Percentiles rank a stretch among this genome's conserved stretches.
phyloP scores from a whole-genome alignment of 352 stramenopile genomes.

The Phytophthora ohioensis region DNA sequence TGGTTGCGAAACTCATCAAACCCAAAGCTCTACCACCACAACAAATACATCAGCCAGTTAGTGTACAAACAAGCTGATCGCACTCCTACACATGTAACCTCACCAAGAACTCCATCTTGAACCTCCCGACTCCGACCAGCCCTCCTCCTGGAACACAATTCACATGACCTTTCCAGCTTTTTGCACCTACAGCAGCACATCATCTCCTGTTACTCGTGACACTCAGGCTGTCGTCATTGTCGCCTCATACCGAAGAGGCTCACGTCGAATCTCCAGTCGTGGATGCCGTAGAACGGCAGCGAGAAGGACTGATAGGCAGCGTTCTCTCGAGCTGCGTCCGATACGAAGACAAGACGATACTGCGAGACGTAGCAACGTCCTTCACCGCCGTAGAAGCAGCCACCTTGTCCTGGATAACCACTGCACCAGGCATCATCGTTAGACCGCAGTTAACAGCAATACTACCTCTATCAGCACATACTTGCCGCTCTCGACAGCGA shows the following conservation, averaged over 20 bases:
- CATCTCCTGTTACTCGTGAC: neutral
- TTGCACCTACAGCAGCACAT: conserved; percentile 44
- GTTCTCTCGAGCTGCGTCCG: conserved; percentile 34
- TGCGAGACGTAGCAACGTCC: conserved; percentile 81
- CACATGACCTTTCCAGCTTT: conserved; percentile 72
- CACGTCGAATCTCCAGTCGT: conserved; percentile 73
- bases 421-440: conserved; percentile 30
- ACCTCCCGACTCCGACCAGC: conserved; percentile 67
- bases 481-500: conserved; percentile 84
- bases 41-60: conserved; percentile 11
- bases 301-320: conserved; percentile 79
- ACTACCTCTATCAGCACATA: conserved; percentile 32
- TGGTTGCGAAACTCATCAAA: conserved; percentile 84
- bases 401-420: conserved; percentile 82
- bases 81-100: conserved; percentile 2
- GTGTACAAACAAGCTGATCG: neutral
- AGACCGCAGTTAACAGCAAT: neutral
- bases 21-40: conserved; percentile 55
- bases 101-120: conserved; percentile 68
- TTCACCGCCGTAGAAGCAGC: conserved; percentile 80
- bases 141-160: conserved; percentile 77
- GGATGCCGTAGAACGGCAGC: conserved; percentile 80
- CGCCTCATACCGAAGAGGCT: conserved; percentile 62
- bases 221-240: neutral
- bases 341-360: conserved; percentile 80